Conservation (phyloP, 2,329 filamentous ascomycete species). For the Verticillium longisporum region DNA sequence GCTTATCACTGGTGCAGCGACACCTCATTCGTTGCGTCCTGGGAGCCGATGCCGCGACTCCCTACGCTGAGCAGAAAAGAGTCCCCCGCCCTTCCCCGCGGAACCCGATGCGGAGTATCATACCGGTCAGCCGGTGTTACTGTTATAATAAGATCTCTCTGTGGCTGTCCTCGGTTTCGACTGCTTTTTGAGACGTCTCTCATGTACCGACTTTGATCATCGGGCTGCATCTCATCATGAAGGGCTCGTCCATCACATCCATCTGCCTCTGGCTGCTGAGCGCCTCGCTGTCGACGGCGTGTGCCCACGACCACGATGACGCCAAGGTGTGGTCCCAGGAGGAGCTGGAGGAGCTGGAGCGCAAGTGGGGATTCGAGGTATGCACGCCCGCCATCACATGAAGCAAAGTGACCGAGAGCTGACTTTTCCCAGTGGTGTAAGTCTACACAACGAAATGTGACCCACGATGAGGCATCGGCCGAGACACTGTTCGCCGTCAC, state of each 20-base stretch:
- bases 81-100: not conserved
- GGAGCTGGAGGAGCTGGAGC: conserved; percentile 44
- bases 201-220: not conserved
- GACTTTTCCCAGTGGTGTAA: conserved; percentile 5
- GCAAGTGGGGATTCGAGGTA: conserved; percentile 53
- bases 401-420: not conserved
- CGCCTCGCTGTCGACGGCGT: conserved; percentile 20
- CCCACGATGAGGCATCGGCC: not conserved
- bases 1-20: not conserved
- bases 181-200: not conserved
- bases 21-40: not conserved
- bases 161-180: not conserved
- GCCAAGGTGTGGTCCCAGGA: conserved; percentile 41
- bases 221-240: conserved; percentile 3
- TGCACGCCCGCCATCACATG: not conserved
- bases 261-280: conserved; percentile 5
- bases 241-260: conserved; percentile 4
- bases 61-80: not conserved
- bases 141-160: not conserved
- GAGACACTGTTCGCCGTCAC: not conserved
- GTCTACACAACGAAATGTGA: conserved; percentile 28
- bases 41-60: not conserved
- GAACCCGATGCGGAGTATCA: not conserved
- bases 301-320: conserved; percentile 24
- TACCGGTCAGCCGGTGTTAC: not conserved